Evolutionary conservation across 768 basidiomycete species (phyloP).

Genomic region (Cytidiella melzeri): DNA sequence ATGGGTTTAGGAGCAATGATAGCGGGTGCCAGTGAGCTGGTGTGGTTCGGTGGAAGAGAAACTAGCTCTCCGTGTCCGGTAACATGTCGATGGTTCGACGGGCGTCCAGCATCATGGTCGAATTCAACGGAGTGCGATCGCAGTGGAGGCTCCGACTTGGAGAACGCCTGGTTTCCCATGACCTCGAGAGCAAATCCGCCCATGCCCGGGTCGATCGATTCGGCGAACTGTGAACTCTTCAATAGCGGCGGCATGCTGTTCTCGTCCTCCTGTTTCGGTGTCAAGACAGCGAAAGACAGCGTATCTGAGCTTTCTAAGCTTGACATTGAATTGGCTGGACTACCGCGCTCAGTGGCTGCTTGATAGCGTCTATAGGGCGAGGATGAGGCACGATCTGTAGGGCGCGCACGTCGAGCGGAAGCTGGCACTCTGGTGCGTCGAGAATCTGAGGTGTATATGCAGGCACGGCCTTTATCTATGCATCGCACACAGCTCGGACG

Average conservation of each 20-base stretch:
- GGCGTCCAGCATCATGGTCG: not conserved
- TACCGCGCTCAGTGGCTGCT: not conserved
- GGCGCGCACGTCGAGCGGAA: not conserved
- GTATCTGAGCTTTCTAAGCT: not conserved
- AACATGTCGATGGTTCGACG: not conserved
- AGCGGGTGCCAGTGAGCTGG: not conserved
- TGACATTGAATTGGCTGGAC: not conserved
- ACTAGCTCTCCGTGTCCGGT: not conserved
- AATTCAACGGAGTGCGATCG: not conserved
- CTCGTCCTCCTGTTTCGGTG: not conserved
- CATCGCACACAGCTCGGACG: conserved; percentile 32
- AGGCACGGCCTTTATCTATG: conserved; percentile 26
- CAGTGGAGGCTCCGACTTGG: too few relatives aligned
- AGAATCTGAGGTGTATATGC: conserved; percentile 27
- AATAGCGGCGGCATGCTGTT: not conserved
- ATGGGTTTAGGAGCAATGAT: not conserved
- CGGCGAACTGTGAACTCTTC: not conserved
- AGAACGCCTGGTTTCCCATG: not conserved
- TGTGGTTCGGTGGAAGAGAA: not conserved
- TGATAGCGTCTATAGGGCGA: not conserved
- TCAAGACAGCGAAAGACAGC: not conserved
- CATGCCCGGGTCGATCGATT: not conserved
- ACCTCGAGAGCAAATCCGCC: not conserved
- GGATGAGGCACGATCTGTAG: not conserved
- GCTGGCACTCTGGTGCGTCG: not conserved